phyloP scores from a whole-genome alignment of 164 flowering plant genomes.

The Nelumbo lutea region DNA sequence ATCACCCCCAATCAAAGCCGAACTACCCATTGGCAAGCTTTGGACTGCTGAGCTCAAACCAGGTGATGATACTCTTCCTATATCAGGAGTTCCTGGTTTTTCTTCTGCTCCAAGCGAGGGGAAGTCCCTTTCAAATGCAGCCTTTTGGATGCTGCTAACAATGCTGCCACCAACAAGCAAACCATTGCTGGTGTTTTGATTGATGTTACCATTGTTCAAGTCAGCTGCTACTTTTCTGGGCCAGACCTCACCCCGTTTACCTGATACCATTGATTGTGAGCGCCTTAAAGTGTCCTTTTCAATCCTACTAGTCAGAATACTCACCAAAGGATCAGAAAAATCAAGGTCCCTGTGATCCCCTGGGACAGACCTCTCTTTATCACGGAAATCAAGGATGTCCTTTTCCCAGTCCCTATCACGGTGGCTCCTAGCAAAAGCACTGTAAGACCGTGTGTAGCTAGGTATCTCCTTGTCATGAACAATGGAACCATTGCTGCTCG shows the following conservation, averaged over 20 bases:
- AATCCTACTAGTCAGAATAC: conserved; percentile 28
- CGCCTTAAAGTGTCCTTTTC: conserved; percentile 52
- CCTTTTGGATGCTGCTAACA: conserved; percentile 36
- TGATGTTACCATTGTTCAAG: conserved; percentile 20
- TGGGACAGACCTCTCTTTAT: conserved; percentile 38
- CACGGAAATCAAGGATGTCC: conserved; percentile 24
- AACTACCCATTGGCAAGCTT: conserved; percentile 52
- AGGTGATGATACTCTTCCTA: conserved; percentile 66
- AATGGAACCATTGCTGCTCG: conserved; percentile 59
- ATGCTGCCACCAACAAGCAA: conserved; percentile 23
- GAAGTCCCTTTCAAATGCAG: conserved; percentile 57
- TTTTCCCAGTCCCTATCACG: conserved; percentile 67
- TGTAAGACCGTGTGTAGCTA: conserved; percentile 35
- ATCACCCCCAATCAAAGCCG: conserved; percentile 57
- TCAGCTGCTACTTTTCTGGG: conserved; percentile 31
- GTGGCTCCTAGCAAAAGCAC: conserved; percentile 66
- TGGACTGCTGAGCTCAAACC: conserved; percentile 51
- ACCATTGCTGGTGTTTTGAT: conserved; percentile 19
- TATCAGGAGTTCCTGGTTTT: conserved; percentile 43
- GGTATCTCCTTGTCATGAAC: conserved; percentile 34
- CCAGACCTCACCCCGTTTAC: conserved; percentile 43
- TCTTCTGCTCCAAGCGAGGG: conserved; percentile 74
- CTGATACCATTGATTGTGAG: conserved; percentile 54
- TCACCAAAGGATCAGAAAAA: conserved; percentile 35
- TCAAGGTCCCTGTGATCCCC: conserved; percentile 49